Evolutionary conservation across 1,284 basidiomycete genomes (phyloP).

Genomic region (Cryptococcus hybrid): DNA sequence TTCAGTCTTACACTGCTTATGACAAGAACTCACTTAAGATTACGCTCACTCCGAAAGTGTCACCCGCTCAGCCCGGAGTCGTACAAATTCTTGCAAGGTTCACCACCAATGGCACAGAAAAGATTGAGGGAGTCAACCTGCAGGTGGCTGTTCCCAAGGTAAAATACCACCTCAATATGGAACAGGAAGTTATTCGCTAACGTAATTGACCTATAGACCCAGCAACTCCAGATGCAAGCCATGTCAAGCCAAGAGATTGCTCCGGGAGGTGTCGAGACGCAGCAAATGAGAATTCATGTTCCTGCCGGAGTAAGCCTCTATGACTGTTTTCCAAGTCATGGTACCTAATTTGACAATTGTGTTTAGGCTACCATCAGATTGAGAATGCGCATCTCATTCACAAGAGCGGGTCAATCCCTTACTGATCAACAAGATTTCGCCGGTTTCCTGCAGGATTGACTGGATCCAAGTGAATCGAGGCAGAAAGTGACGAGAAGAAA

Average conservation of each 20-base stretch:
- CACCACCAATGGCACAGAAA: slow-evolving; percentile 59
- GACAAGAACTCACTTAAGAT: slow-evolving; percentile 88
- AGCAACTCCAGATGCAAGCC: slow-evolving; percentile 96
- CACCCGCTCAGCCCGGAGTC: slow-evolving; percentile 73
- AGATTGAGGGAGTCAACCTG: slow-evolving; percentile 72
- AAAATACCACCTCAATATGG: slow-evolving; percentile 14
- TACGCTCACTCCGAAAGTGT: slow-evolving; percentile 82
- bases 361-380: slow-evolving; percentile 74
- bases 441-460: slow-evolving; percentile 79
- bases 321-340: neutral
- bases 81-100: slow-evolving; percentile 90
- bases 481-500: neutral
- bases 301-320: slow-evolving; percentile 71
- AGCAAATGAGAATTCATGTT: slow-evolving; percentile 89
- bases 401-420: slow-evolving; percentile 63
- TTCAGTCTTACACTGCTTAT: slow-evolving; percentile 80
- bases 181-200: neutral
- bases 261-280: slow-evolving; percentile 82
- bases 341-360: neutral
- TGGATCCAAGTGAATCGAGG: slow-evolving; percentile 22
- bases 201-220: slow-evolving; percentile 61
- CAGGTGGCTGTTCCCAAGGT: slow-evolving; percentile 99
- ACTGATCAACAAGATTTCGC: slow-evolving; percentile 96
- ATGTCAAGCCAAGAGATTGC: slow-evolving; percentile 83
- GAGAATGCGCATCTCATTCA: slow-evolving; percentile 79